Evolutionary conservation across 768 basidiomycete species (phyloP).

Genomic region (Boletus eberwhitei): DNA sequence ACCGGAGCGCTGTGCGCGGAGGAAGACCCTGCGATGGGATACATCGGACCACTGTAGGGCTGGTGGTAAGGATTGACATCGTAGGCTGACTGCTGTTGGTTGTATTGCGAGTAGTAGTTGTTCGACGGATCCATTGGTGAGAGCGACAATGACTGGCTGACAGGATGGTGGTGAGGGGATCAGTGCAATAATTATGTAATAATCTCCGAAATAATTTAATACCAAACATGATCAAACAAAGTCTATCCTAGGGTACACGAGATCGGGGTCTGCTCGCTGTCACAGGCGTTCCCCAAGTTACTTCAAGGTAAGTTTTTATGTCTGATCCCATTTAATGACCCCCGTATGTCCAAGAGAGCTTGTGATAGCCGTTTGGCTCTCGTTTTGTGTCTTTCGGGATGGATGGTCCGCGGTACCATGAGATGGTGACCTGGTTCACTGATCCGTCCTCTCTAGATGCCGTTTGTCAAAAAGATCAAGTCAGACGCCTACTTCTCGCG

Average conservation of each 20-base stretch:
- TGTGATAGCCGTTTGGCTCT: neutral
- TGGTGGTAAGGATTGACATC: slow-evolving; percentile 83
- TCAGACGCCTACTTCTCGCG: slow-evolving; percentile 97
- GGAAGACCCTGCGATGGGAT: slow-evolving; percentile 59
- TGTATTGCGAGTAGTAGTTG: slow-evolving; percentile 48
- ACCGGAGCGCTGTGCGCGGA: slow-evolving; percentile 73
- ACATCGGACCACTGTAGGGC: slow-evolving; percentile 74
- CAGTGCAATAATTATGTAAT: slow-evolving; percentile 17
- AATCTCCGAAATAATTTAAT: neutral
- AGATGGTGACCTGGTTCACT: slow-evolving; percentile 29
- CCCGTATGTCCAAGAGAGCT: neutral
- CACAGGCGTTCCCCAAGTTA: slow-evolving; percentile 28
- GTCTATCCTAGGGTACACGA: slow-evolving; percentile 10
- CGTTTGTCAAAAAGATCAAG: slow-evolving; percentile 97
- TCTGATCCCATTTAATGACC: neutral
- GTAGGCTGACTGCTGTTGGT: slow-evolving; percentile 48
- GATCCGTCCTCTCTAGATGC: slow-evolving; percentile 54
- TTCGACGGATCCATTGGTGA: slow-evolving; percentile 32
- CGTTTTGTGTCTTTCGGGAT: slow-evolving; percentile 15
- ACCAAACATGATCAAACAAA: slow-evolving; percentile 33
- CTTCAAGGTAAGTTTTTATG: slow-evolving; percentile 39
- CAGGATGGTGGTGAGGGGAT: neutral
- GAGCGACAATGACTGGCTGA: neutral
- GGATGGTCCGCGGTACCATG: slow-evolving; percentile 27
- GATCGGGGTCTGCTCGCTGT: slow-evolving; percentile 22